These are phyloP conservation scores for peach (Prunus persica) DNA, from an alignment of 306 rosid genomes.

Conservation along the genomic window DNA sequence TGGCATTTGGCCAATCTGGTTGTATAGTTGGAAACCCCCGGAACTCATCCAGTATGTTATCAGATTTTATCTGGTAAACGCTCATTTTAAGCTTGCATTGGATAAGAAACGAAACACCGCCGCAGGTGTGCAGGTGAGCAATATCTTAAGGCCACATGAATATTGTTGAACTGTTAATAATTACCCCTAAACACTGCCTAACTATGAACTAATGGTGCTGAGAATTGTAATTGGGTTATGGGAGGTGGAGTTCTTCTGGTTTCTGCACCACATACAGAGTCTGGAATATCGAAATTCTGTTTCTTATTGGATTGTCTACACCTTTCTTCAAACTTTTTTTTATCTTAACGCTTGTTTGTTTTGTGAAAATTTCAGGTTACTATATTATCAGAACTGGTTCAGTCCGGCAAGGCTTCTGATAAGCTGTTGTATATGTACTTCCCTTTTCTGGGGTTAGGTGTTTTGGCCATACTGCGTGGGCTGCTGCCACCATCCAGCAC, in stretches of 20 bases:
- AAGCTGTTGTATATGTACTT: constrained; percentile 45
- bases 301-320: not conserved
- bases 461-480: constrained; percentile 57
- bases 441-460: constrained; percentile 60
- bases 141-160: not conserved
- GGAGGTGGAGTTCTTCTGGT: not conserved
- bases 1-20: not conserved
- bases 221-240: not conserved
- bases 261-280: not conserved
- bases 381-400: constrained; percentile 50
- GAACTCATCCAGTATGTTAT: not conserved
- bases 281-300: not conserved
- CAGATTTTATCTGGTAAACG: not conserved
- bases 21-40: not conserved
- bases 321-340: not conserved
- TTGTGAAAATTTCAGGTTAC: constrained; percentile 49
- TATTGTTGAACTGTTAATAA: too few species aligned
- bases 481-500: constrained; percentile 41
- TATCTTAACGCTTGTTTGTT: not conserved
- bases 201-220: not conserved
- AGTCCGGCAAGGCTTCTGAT: constrained; percentile 57
- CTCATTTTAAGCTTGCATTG: not conserved
- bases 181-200: not conserved
- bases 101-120: not conserved
- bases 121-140: not conserved